Percentiles rank a stretch among this genome's conserved stretches.
phyloP scores from a whole-genome alignment of 768 basidiomycete species.

The Trametes cinnabarina region DNA sequence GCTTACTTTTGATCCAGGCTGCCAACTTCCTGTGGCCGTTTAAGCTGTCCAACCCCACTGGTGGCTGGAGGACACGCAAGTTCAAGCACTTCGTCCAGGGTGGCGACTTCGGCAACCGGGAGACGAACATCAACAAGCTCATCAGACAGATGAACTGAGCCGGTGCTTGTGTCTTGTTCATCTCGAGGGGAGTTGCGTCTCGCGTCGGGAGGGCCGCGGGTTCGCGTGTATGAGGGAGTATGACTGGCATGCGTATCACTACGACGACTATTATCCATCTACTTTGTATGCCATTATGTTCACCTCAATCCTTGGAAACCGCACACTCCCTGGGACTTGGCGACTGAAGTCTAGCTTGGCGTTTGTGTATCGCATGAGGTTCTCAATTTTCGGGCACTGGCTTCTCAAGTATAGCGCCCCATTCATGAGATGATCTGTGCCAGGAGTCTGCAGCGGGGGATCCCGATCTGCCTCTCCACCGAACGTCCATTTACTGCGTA shows the following conservation, averaged over 20 bases:
- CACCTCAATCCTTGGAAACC: conserved; percentile 18
- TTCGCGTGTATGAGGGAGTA: conserved; percentile 22
- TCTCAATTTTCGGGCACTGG: too few relatives aligned
- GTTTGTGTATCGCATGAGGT: too few relatives aligned
- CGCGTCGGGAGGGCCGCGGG: conserved; percentile 11
- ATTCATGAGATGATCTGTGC: too few relatives aligned
- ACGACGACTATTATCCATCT: conserved; percentile 18
- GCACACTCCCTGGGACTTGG: neutral
- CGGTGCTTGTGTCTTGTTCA: neutral
- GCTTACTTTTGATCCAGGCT: conserved; percentile 44
- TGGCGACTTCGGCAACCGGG: conserved; percentile 97
- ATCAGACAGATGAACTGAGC: conserved; percentile 89
- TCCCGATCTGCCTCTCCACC: too few relatives aligned
- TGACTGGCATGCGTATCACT: conserved; percentile 25
- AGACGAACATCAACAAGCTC: conserved; percentile 96
- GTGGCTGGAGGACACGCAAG: conserved; percentile 97
- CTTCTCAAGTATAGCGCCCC: too few relatives aligned
- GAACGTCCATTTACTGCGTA: too few relatives aligned
- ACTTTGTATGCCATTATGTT: conserved; percentile 31
- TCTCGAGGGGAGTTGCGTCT: neutral
- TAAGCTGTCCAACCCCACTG: conserved; percentile 98
- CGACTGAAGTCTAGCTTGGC: too few relatives aligned
- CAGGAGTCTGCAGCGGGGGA: too few relatives aligned
- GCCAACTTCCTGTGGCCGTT: conserved; percentile 99
- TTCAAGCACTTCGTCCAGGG: conserved; percentile 97